Conservation (phyloP, 371 early-diverging fungal species). For the Apophysomyces ossiformis region DNA sequence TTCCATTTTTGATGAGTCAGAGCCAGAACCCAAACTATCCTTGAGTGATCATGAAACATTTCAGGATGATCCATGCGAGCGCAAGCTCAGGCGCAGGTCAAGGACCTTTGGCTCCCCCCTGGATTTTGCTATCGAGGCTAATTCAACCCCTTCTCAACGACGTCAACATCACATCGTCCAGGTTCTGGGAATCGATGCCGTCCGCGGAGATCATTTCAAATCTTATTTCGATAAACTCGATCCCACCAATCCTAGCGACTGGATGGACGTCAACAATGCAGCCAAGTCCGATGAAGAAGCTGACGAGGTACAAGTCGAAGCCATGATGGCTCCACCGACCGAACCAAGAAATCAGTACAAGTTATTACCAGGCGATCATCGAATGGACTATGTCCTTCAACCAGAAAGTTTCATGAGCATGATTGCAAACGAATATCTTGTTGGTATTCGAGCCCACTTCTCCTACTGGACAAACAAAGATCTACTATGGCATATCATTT, state of each 20-base stretch:
- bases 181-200: constrained; percentile 36
- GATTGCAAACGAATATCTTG: constrained; percentile 54
- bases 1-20: background rate
- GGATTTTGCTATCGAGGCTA: constrained; percentile 17
- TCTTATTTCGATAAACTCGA: background rate
- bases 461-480: constrained; percentile 60
- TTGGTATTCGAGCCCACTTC: constrained; percentile 55
- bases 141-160: constrained; percentile 3
- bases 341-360: constrained; percentile 23
- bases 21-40: background rate
- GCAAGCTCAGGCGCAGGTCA: constrained; percentile 27
- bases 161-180: constrained; percentile 33
- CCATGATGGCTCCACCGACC: background rate
- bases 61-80: constrained; percentile 16
- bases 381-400: constrained; percentile 52
- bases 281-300: constrained; percentile 6
- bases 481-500: constrained; percentile 53
- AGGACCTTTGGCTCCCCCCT: constrained; percentile 4
- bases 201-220: constrained; percentile 14
- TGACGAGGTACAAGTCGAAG: background rate
- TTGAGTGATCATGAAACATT: constrained; percentile 14
- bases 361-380: constrained; percentile 26
- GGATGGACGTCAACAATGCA: background rate
- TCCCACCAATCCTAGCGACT: background rate
- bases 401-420: constrained; percentile 53